Conservation (phyloP, 1,139 yeast species). For the Entelexis sorbosivorans region DNA sequence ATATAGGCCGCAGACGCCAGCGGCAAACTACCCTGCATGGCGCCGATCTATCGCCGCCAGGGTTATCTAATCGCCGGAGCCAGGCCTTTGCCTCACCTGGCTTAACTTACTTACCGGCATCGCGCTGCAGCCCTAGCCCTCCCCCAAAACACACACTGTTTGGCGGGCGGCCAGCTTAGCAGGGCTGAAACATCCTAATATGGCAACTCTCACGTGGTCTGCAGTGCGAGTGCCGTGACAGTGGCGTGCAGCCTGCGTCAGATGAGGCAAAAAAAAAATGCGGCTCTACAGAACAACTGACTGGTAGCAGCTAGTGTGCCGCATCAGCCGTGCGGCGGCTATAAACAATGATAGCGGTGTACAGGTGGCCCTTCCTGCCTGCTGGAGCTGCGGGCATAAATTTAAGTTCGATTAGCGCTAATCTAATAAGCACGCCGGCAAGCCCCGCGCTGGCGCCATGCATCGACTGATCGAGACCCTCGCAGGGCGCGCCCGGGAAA, state of each 20-base stretch:
- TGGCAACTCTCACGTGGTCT: conserved; percentile 75
- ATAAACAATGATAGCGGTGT: too few species aligned
- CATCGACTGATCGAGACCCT: conserved; percentile 93
- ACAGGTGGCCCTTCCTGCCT: too few species aligned
- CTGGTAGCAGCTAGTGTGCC: too few species aligned
- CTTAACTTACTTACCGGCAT: too few species aligned
- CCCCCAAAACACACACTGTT: neutral
- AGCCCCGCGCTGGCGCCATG: conserved; percentile 80
- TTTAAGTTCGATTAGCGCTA: too few species aligned
- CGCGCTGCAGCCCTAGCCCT: neutral
- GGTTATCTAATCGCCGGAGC: neutral
- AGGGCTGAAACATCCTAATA: conserved; percentile 49
- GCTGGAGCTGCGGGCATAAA: too few species aligned
- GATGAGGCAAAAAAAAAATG: neutral
- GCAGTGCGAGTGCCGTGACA: conserved; percentile 82
- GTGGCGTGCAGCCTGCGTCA: conserved; percentile 1
- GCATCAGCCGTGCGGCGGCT: too few species aligned
- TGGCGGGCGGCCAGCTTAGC: neutral
- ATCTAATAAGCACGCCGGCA: conserved; percentile 37
- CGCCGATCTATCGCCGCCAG: neutral
- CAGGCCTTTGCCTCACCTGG: too few species aligned
- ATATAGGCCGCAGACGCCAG: neutral
- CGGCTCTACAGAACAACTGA: too few species aligned
- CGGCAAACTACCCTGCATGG: neutral
- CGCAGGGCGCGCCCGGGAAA: conserved; percentile 36